Evolutionary conservation across 805 yeast genomes (phyloP).

Genomic region (Ogataea pilisensis): DNA sequence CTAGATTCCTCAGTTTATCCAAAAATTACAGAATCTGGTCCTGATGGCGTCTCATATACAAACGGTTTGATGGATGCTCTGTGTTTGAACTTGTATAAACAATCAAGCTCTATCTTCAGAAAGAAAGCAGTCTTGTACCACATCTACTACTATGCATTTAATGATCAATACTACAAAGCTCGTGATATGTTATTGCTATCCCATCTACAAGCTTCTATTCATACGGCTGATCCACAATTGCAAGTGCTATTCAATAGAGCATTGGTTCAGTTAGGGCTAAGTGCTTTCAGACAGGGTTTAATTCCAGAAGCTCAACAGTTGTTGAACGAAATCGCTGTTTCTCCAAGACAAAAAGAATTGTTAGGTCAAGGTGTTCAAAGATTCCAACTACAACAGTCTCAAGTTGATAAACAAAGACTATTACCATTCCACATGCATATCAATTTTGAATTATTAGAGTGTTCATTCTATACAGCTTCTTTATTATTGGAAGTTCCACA

Average conservation of each 20-base stretch:
- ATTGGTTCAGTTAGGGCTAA: constrained; percentile 89
- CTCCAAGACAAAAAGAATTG: constrained; percentile 83
- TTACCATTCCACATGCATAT: constrained; percentile 98
- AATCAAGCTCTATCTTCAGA: constrained; percentile 63
- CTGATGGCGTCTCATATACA: constrained; percentile 34
- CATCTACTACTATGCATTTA: constrained; percentile 88
- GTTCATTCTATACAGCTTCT: constrained; percentile 87
- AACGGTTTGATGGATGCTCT: constrained; percentile 61
- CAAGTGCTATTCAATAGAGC: constrained; percentile 95
- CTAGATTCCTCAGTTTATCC: constrained; percentile 35
- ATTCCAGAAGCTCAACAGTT: constrained; percentile 83
- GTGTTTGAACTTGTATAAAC: constrained; percentile 61
- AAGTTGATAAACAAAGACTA: constrained; percentile 71
- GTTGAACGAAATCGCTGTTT: constrained; percentile 81
- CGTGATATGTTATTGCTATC: constrained; percentile 85
- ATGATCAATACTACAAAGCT: constrained; percentile 77
- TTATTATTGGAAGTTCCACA: constrained; percentile 88
- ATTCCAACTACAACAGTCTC: constrained; percentile 42
- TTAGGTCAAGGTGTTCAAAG: constrained; percentile 87
- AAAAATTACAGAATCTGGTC: constrained; percentile 25
- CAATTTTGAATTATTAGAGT: constrained; percentile 89
- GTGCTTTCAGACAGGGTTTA: constrained; percentile 89
- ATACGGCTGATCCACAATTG: constrained; percentile 76
- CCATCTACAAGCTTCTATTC: constrained; percentile 77
- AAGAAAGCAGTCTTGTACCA: constrained; percentile 81